Base-by-base conservation (phyloP, 2,329 filamentous ascomycete genomes). In the Blastomyces emzantsi region DNA sequence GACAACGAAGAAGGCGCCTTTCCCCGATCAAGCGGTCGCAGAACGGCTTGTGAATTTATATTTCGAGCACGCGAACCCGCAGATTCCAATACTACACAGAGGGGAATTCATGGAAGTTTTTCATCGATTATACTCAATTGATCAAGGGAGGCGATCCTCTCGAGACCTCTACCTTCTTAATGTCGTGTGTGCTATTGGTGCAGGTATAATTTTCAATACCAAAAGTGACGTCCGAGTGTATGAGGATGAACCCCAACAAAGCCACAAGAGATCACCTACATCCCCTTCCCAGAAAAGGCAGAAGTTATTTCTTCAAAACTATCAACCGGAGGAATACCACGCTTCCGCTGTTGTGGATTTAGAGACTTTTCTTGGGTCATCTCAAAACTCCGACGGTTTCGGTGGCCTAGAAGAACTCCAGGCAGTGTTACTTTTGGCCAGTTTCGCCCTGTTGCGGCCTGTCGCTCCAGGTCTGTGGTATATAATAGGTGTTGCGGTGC, bases 401-500 rank as follows among this genome's bases (percentile, higher is more conserved):
- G 90, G 90, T n/a, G 92, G 91, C 0, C 76, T 97, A 49, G 92
- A 97, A 73, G 92, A 97, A 72, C 79, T 97, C 61, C 93, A 97
- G 73, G 92, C 92, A n/a, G 92, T 97, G 8, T 78, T 97, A 59
- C 80, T 97, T 52, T 81, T 97, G 56, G 92, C 93, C 55, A 92
- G 92, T 62, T 96, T 97, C 80, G 93, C 93, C 8, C 81, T 99
- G 59, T 81, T 97, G 66, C 84, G 93, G 62, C 94, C 94, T 1
- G 92, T 97, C 28, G 91, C 93, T 1, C 93, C 93, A 0, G 94
- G 94, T 17, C 79, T 97, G 55, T 97, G 93, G 93, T 97, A 97
- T 76, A 97, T 97, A 66, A 90, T 95, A 65, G 94, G 94, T 13
- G 92, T 97, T 54, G 93, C 93, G 6, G 89, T 96, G 65, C 87